phyloP scores from a whole-genome alignment of 495 filamentous ascomycete genomes.

The Friedmanniomyces simplex region DNA sequence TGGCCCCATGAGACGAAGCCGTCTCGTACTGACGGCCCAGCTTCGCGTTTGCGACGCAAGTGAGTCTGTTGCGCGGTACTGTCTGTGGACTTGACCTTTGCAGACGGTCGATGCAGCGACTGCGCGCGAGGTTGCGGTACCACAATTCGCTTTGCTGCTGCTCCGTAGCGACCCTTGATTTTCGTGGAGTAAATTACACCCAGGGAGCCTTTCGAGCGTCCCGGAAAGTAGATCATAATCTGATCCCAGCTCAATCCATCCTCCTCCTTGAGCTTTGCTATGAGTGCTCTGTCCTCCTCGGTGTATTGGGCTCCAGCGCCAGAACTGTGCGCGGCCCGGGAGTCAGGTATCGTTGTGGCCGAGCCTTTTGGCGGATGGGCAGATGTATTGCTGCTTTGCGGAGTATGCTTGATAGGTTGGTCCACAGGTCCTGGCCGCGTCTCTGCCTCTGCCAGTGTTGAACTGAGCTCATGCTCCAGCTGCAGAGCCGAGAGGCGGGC shows the following conservation, averaged over 20 bases:
- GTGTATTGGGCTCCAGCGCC: neutral
- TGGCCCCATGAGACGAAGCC: slow-evolving; percentile 15
- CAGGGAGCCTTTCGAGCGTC: neutral
- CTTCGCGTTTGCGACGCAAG: slow-evolving; percentile 1
- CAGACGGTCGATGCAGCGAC: neutral
- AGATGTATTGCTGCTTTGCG: too few species aligned
- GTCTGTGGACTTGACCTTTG: neutral
- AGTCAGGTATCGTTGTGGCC: too few species aligned
- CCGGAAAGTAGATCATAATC: neutral
- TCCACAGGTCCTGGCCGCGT: too few species aligned
- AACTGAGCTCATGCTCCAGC: too few species aligned
- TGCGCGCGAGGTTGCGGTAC: neutral
- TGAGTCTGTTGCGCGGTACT: neutral
- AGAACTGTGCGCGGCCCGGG: neutral
- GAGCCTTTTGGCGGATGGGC: too few species aligned
- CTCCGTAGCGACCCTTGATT: neutral
- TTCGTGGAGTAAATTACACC: neutral
- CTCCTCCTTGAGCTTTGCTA: neutral
- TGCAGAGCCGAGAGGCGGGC: too few species aligned
- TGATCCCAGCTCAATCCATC: neutral
- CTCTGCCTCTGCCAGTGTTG: too few species aligned
- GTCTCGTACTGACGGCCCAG: neutral
- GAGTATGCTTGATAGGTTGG: too few species aligned
- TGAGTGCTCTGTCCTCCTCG: neutral
- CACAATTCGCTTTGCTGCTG: neutral